Base-by-base conservation (phyloP, 345 rosid species). In the Pelargonium nanum region DNA sequence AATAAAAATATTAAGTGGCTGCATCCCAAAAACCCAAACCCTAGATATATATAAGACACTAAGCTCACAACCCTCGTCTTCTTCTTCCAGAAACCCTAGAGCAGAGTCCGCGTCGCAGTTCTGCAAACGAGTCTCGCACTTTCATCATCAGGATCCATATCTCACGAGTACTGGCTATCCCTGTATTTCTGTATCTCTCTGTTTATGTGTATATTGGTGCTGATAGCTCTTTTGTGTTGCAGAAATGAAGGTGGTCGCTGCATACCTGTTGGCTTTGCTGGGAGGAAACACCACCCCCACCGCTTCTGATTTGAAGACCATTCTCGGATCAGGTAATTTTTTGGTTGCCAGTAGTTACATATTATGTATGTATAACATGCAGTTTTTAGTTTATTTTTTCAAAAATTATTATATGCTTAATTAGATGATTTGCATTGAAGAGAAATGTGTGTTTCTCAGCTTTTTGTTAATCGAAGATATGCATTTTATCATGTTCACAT, bases 181-280 rank as follows among this genome's bases (percentile, higher is more conserved):
- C 40, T 17, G 24, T 8, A 2, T 19, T 24, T 5, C 1, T 24
- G 6, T 26, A 3, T 51, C 21, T 15, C 0, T 58, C 21, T n/a
- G n/a, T n/a, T n/a, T 20, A 17, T 20, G 0, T 0, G 24, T 16
- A 17, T 15, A 15, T 40, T 6, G 48, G 7, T 21, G 22, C 40
- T 22, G 23, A 53, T 53, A 59, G 4, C 23, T 58, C 24, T 24
- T 26, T 52, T 59, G 63, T 52, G 30, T 19, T n/a, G 50, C 70
- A 60, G 68, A 69, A 65, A 88, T 89, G 93, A 89, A 89, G 88
- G 78, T 89, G 55, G 67, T 86, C 26, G 96, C 91, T 6, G 89
- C 91, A 6, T 89, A 74, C 24, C 75, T 86, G 72, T 89, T 89
- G 54, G 91, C 91, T 34, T 83, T 73, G 1, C 65, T 86, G 77